Evolutionary conservation across 2,329 filamentous ascomycete genomes (phyloP), one percentile per base, ranked within the genome.

Genomic region (Achaetomium macrosporum): DNA sequence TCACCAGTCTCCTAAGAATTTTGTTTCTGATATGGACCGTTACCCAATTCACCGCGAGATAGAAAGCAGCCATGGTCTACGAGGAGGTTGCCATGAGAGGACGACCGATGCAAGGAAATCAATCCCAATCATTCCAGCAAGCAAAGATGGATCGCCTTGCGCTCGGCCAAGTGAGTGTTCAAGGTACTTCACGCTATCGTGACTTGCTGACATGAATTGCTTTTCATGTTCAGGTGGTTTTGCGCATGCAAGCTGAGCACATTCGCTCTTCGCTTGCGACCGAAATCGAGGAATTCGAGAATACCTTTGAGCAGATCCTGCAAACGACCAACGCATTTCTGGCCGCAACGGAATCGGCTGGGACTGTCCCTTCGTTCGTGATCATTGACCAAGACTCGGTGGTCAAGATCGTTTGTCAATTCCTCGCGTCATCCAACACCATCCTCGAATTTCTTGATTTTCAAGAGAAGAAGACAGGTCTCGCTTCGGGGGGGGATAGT

Each of bases 391-490:
- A 54, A 15, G 31, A 19, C 13, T 30, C 47, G 5, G 40, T 53
- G 16, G 39, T 53, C 29, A 52, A 52, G 15, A 37, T 25, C 16
- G 31, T 54, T 5, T 54, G 51, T 15, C 49, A 42, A 4, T 54
- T 58, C 33, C 42, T 57, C 20, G 54, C 39, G 15, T 48, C 51
- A 16, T 53, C 54, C 15, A 56, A 54, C 40, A 16, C n/a, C 31
- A 57, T 58, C 15, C 49, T 57, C 10, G 49, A 47, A 12, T 58
- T 53, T 33, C 51, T 58, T 20, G 43, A 47, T 11, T 58, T 54
- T 11, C 51, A 53, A 12, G 5, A 50, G n/a, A 33, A 41, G n/a
- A 41, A 37, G 17, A 56, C 49, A 9, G 51, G 54, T 11, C 33
- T 56, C 5, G 35, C 46, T 46, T 53, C 51, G 2, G 54, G 56